phyloP scores from a whole-genome alignment of 805 yeast species.

The Monosporozyma siamensis region DNA sequence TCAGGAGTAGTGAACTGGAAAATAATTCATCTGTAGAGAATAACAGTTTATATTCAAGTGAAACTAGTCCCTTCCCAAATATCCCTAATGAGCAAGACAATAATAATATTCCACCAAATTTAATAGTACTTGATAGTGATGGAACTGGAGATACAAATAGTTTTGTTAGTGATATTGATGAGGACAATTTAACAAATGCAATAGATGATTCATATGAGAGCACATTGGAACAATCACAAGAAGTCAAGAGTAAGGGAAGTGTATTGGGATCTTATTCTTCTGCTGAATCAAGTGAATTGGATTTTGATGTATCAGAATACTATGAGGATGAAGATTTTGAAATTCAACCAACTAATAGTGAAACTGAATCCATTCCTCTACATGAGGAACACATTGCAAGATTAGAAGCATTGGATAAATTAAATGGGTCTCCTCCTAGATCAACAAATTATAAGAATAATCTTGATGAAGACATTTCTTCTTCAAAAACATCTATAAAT shows the following conservation, averaged over 20 bases:
- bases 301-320: constrained; percentile 7
- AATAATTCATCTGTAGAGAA: not conserved
- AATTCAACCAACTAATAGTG: no score
- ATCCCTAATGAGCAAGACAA: constrained; percentile 3
- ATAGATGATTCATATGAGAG: no score
- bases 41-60: not conserved
- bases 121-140: not conserved
- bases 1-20: no score
- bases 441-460: not conserved
- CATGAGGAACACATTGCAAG: constrained; percentile 14
- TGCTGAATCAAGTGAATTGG: not conserved
- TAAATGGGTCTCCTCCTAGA: constrained; percentile 6
- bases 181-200: not conserved
- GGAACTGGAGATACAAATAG: not conserved
- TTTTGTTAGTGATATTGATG: not conserved
- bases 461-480: not conserved
- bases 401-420: constrained; percentile 10
- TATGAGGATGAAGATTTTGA: constrained; percentile 7
- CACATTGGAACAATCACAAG: no score
- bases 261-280: not conserved
- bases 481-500: not conserved
- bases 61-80: constrained; percentile 2
- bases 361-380: constrained; percentile 9
- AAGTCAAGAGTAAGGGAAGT: not conserved
- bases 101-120: not conserved